Evolutionary conservation across 176 grass and related monocot species (phyloP), one percentile per base, ranked within the genome.

Genomic region (Pontederia paniculata): DNA sequence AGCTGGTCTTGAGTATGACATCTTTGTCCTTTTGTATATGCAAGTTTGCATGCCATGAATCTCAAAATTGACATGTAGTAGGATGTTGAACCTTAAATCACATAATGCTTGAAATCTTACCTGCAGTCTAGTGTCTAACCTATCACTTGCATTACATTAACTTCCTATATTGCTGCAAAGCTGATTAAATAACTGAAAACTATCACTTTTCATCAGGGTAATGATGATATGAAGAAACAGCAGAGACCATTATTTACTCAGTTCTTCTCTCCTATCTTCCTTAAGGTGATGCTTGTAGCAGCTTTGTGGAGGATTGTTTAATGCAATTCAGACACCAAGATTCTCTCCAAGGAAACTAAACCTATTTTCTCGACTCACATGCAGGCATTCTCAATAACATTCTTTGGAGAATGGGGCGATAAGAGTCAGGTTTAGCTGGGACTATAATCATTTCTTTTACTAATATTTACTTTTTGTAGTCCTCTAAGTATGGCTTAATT

Each of bases 331-430:
- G 1, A 1, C 12, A 10, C 9, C 2, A 18, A 31, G 22, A 17
- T 50, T 52, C 45, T 12, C 18, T 15, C 0, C 50, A 64, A 18
- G 18, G 16, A 25, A 23, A 8, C 12, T 64, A 11, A 49, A 12
- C 18, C 28, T 12, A 25, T 48, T 12, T 50, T 17, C 61, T 37
- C 3, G 15, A n/a, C 6, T 52, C 17, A 76, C 54, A 5, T 76
- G 46, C 66, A 99, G 94, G 87, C 94, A 67, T 99, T 99, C 82
- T 99, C 87, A 51, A 88, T 99, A 55, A 99, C 83, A 19, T 99
- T 99, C 78, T 93, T 99, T 71, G 94, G 94, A 8, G 94, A 99
- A 48, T 99, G 94, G 94, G 94, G 94, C 79, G 94, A 99, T 68
- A 99, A 88, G 63, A 99, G 94, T 57, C 94, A 99, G 88, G 94